Conservation (phyloP, 345 rosid species). For the Syzygium aqueum region DNA sequence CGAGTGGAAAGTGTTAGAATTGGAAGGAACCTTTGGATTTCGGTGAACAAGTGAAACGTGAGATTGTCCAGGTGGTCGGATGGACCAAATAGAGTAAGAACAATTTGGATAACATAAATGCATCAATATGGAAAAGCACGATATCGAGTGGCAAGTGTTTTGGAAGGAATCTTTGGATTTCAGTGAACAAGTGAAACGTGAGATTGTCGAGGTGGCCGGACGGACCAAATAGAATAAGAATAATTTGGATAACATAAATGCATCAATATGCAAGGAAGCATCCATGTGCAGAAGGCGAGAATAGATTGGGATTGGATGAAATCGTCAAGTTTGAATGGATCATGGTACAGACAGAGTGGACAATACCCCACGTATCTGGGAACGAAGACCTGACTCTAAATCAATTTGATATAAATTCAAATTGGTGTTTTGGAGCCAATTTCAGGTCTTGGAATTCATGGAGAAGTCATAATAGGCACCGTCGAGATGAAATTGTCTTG, state of each 20-base stretch:
- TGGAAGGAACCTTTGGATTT: background rate
- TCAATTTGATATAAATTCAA: background rate
- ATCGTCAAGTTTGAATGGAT: background rate
- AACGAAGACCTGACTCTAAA: background rate
- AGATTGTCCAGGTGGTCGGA: background rate
- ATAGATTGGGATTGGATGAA: background rate
- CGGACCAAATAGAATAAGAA: background rate
- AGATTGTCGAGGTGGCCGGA: background rate
- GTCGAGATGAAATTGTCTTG: background rate
- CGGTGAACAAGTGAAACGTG: background rate
- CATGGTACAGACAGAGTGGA: background rate
- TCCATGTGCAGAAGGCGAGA: background rate
- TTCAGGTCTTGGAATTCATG: slow-evolving; percentile 1
- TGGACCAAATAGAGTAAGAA: background rate
- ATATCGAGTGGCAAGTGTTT: background rate
- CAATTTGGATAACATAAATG: background rate
- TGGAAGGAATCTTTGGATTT: background rate
- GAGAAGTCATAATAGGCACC: background rate
- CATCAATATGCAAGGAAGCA: background rate
- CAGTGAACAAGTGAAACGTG: background rate
- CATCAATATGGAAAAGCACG: background rate
- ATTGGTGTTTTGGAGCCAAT: background rate
- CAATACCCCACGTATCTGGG: too few relatives aligned
- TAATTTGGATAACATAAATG: background rate
- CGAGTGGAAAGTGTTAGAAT: background rate